Percentiles rank a stretch among this genome's conserved stretches.
These are phyloP conservation scores for Tillandsia leiboldiana DNA, from an alignment of 176 grass and related monocot genomes.

Conservation along the genomic window DNA sequence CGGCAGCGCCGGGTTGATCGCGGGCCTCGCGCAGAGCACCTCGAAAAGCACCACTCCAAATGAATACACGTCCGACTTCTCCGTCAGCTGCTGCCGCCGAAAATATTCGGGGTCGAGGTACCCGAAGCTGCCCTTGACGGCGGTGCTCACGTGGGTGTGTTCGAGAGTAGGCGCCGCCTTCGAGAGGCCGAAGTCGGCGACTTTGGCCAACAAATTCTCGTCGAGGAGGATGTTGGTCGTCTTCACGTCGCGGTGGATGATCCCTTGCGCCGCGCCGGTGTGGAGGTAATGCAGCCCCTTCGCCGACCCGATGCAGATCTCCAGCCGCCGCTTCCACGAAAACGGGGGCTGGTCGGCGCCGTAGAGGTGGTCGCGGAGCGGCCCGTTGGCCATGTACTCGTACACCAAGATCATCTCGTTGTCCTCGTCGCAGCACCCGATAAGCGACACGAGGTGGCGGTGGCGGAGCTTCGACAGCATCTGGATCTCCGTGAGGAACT, in stretches of 20 bases:
- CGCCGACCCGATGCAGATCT: constrained; percentile 83
- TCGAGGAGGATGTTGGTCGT: constrained; percentile 94
- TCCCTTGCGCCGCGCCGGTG: constrained; percentile 89
- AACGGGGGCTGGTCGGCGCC: constrained; percentile 44
- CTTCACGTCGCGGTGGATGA: constrained; percentile 98
- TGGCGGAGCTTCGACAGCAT: constrained; percentile 87
- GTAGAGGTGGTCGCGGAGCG: constrained; percentile 75
- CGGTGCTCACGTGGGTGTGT: constrained; percentile 92
- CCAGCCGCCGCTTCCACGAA: constrained; percentile 77
- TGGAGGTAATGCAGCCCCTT: constrained; percentile 92
- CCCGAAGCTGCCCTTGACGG: constrained; percentile 95
- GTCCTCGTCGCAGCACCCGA: constrained; percentile 95
- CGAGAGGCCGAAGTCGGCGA: constrained; percentile 86
- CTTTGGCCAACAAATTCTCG: constrained; percentile 79
- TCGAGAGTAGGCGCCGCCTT: constrained; percentile 79
- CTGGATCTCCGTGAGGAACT: constrained; percentile 91
- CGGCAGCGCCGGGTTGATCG: constrained; percentile 83
- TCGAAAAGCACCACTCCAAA: constrained; percentile 93
- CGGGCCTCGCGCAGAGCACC: constrained; percentile 77
- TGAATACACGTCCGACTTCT: constrained; percentile 93
- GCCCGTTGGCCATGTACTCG: constrained; percentile 90
- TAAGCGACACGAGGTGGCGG: constrained; percentile 85
- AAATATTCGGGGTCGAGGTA: constrained; percentile 97
- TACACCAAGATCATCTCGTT: constrained; percentile 96
- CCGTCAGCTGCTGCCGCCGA: constrained; percentile 86